Evolutionary conservation across 495 filamentous ascomycete genomes (phyloP).

Genomic region (Hypoxylon rickii): DNA sequence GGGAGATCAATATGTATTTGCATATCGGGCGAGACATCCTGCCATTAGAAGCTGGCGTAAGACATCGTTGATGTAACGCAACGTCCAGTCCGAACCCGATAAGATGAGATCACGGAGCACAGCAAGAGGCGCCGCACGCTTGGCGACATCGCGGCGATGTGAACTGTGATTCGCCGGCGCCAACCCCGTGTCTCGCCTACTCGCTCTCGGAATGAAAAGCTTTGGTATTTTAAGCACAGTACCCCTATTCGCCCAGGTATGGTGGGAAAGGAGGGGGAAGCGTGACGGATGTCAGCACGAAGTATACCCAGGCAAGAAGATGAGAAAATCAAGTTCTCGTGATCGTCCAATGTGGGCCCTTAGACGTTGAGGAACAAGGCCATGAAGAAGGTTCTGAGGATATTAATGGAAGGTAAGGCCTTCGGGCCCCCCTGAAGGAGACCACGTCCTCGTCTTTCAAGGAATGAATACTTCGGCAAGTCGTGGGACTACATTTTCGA

Average conservation of each 20-base stretch:
- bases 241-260: background rate
- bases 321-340: slow-evolving; percentile 14
- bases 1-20: slow-evolving; percentile 6
- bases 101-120: slow-evolving; percentile 15
- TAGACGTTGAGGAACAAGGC: slow-evolving; percentile 16
- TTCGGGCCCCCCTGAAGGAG: background rate
- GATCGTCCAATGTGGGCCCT: slow-evolving; percentile 16
- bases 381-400: slow-evolving; percentile 8
- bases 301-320: background rate
- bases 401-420: slow-evolving; percentile 10
- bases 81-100: slow-evolving; percentile 13
- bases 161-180: slow-evolving; percentile 21
- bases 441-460: background rate
- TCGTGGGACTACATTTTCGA: slow-evolving; percentile 23
- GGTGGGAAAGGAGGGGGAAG: background rate
- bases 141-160: slow-evolving; percentile 14
- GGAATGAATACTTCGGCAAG: slow-evolving; percentile 12
- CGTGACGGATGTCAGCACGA: background rate
- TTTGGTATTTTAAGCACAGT: slow-evolving; percentile 16
- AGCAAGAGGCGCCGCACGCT: slow-evolving; percentile 23
- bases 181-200: slow-evolving; percentile 29
- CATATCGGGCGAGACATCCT: slow-evolving; percentile 14
- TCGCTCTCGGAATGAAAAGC: slow-evolving; percentile 18
- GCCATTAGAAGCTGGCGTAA: slow-evolving; percentile 8
- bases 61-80: slow-evolving; percentile 26